Conservation (phyloP, 495 filamentous ascomycete species). For the Penicillium angulare region DNA sequence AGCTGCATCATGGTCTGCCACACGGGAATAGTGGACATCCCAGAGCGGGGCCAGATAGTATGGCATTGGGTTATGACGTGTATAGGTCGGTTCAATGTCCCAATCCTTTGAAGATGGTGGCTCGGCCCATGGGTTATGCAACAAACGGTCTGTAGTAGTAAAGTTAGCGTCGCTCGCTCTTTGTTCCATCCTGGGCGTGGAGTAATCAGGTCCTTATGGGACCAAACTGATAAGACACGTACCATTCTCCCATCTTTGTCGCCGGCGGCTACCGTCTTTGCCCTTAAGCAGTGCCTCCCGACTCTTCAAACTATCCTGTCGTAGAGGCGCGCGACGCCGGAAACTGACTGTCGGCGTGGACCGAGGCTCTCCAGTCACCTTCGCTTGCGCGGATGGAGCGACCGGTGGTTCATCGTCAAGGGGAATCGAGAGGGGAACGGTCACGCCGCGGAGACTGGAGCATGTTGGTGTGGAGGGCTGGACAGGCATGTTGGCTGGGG, state of each 20-base stretch:
- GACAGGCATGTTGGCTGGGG: slow-evolving; percentile 8
- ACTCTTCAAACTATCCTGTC: slow-evolving; percentile 60
- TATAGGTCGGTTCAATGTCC: slow-evolving; percentile 73
- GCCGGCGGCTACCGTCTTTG: slow-evolving; percentile 84
- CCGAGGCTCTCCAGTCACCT: slow-evolving; percentile 20
- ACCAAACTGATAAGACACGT: slow-evolving; percentile 21
- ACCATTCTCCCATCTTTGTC: slow-evolving; percentile 97
- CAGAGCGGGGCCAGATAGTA: slow-evolving; percentile 88
- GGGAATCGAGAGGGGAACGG: slow-evolving; percentile 48
- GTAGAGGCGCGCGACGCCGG: slow-evolving; percentile 47
- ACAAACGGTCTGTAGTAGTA: slow-evolving; percentile 69
- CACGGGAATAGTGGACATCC: slow-evolving; percentile 64
- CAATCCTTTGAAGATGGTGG: slow-evolving; percentile 82
- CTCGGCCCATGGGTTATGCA: slow-evolving; percentile 81
- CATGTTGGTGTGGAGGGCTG: slow-evolving; percentile 24
- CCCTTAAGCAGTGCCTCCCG: slow-evolving; percentile 85
- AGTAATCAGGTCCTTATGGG: not conserved
- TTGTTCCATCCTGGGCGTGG: too few relatives aligned
- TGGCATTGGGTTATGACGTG: slow-evolving; percentile 67
- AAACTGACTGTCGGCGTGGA: slow-evolving; percentile 31
- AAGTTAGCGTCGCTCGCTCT: too few relatives aligned
- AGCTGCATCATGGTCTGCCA: slow-evolving; percentile 33
- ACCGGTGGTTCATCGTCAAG: slow-evolving; percentile 43
- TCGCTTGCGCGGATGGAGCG: slow-evolving; percentile 20
- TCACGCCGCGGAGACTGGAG: slow-evolving; percentile 35